Evolutionary conservation across 768 basidiomycete species (phyloP).

Genomic region (Tulasnella sp.): DNA sequence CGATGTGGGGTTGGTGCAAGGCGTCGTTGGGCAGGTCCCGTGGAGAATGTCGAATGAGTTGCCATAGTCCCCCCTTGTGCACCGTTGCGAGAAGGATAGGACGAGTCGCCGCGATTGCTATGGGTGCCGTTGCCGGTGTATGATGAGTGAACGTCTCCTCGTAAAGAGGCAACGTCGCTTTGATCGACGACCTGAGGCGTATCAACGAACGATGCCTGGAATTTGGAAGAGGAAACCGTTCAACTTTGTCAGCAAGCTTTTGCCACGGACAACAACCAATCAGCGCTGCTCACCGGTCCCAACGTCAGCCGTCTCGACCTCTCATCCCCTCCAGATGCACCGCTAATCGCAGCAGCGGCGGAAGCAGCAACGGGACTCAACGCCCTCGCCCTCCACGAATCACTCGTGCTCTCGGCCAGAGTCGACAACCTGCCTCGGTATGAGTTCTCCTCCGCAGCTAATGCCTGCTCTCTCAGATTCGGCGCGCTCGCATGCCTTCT

Average conservation of each 20-base stretch:
- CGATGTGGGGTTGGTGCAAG: neutral
- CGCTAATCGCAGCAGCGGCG: conserved; percentile 2
- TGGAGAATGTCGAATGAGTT: neutral
- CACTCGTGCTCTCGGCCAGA: neutral
- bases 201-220: conserved; percentile 28
- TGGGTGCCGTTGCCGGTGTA: conserved; percentile 6
- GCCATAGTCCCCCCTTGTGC: neutral
- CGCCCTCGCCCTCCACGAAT: neutral
- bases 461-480: neutral
- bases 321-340: neutral
- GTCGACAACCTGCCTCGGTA: neutral
- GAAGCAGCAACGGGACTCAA: neutral
- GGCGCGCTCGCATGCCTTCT: neutral
- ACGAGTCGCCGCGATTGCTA: conserved; percentile 13
- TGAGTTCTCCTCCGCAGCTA: neutral
- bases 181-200: conserved; percentile 25
- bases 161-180: conserved; percentile 2
- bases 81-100: neutral
- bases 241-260: conserved; percentile 12
- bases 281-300: conserved; percentile 23
- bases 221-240: neutral
- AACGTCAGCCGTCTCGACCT: conserved; percentile 27
- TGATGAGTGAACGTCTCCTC: conserved; percentile 23
- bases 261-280: neutral
- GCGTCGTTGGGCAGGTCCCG: neutral